Evolutionary conservation across 2,329 filamentous ascomycete genomes (phyloP).

Genomic region (Fusarium armeniacum): DNA sequence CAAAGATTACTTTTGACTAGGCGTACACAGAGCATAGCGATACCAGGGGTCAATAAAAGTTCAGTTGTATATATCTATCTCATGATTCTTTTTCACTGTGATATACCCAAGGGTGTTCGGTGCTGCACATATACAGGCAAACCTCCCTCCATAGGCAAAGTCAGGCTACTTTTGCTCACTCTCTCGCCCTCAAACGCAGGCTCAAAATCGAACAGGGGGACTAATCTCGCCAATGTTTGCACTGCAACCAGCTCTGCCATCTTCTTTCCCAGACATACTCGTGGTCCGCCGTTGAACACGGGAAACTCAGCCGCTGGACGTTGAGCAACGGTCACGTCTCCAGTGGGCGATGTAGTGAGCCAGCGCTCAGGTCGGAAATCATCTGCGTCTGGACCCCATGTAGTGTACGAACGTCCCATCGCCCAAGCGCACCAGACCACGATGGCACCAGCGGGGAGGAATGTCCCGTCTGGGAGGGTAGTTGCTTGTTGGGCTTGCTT

Average conservation of each 20-base stretch:
- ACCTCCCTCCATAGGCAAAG: conserved; percentile 73
- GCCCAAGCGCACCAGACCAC: conserved; percentile 76
- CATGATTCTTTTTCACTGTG: not conserved
- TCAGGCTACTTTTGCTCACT: conserved; percentile 71
- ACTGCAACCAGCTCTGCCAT: conserved; percentile 74
- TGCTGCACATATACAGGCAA: conserved; percentile 58
- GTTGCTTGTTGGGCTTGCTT: conserved; percentile 68
- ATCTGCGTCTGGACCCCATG: conserved; percentile 70
- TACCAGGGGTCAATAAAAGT: conserved; percentile 44
- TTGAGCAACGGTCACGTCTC: conserved; percentile 57
- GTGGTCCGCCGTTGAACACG: conserved; percentile 75
- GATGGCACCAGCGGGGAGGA: conserved; percentile 66
- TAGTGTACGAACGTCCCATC: conserved; percentile 69
- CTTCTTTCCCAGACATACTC: conserved; percentile 72
- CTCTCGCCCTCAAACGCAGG: conserved; percentile 62
- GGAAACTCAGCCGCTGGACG: conserved; percentile 69
- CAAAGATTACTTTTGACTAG: conserved; percentile 71
- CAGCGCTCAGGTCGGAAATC: conserved; percentile 70
- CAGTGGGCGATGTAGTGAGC: conserved; percentile 56
- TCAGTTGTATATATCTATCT: conserved; percentile 4
- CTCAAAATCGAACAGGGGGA: conserved; percentile 65
- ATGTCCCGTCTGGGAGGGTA: conserved; percentile 72
- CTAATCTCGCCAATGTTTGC: conserved; percentile 67
- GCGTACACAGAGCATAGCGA: conserved; percentile 35
- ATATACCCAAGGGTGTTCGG: not conserved